Evolutionary conservation across 2,329 filamentous ascomycete species (phyloP).

Genomic region (Epichloe gansuensis): DNA sequence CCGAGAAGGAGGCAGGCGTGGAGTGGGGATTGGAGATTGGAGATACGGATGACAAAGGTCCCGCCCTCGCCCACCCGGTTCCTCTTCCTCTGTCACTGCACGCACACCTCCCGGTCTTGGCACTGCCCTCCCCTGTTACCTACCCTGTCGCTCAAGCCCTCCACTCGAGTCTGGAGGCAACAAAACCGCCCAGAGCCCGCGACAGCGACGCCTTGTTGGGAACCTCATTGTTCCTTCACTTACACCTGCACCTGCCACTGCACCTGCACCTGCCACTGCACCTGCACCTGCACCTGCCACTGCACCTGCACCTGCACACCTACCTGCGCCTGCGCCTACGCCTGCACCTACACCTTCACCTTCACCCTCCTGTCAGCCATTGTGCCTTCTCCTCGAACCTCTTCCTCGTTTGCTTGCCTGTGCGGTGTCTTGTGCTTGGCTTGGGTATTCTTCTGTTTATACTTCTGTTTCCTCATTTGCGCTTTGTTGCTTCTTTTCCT

Average conservation of each 20-base stretch:
- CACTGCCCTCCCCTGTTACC: neutral
- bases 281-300: neutral
- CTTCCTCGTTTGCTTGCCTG: neutral
- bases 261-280: neutral
- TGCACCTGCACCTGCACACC: neutral
- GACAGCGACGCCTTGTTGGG: neutral
- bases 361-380: neutral
- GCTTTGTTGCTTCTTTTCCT: neutral
- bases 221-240: neutral
- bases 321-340: neutral
- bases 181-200: conserved; percentile 1
- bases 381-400: neutral
- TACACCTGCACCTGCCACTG: neutral
- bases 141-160: neutral
- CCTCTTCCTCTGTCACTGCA: neutral
- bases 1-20: neutral
- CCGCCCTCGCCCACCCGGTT: neutral
- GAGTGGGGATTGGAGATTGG: too few species aligned
- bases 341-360: neutral
- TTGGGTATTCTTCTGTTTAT: neutral
- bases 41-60: too few species aligned
- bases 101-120: neutral
- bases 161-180: neutral
- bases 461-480: neutral
- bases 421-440: neutral